phyloP scores from a whole-genome alignment of 306 rosid genomes.

The Mimosa pudica region DNA sequence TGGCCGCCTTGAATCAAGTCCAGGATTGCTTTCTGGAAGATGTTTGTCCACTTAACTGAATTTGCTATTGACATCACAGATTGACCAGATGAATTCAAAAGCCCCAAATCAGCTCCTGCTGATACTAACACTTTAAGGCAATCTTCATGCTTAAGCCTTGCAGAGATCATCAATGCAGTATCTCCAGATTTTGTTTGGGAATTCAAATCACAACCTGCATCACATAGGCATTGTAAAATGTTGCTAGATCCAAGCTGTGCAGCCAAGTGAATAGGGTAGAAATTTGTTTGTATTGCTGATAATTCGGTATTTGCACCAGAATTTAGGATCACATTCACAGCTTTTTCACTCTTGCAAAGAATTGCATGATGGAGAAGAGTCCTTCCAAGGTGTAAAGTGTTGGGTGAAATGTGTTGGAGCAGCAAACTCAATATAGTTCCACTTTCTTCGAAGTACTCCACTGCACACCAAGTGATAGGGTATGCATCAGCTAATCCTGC shows the following conservation, averaged over 20 bases:
- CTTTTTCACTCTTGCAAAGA: constrained; percentile 53
- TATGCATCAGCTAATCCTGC: constrained; percentile 75
- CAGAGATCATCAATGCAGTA: constrained; percentile 54
- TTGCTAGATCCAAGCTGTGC: constrained; percentile 41
- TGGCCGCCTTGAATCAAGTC: constrained; percentile 44
- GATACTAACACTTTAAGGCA: constrained; percentile 57
- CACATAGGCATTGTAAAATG: constrained; percentile 44
- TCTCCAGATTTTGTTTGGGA: constrained; percentile 53
- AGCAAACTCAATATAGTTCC: constrained; percentile 59
- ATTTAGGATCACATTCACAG: constrained; percentile 38
- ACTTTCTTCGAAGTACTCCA: constrained; percentile 67
- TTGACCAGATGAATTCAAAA: constrained; percentile 47
- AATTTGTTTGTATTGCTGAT: constrained; percentile 32
- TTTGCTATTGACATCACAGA: constrained; percentile 50
- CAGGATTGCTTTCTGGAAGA: constrained; percentile 40
- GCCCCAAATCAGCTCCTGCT: constrained; percentile 63
- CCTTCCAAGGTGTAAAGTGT: constrained; percentile 57
- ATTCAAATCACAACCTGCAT: constrained; percentile 47
- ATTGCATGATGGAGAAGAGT: constrained; percentile 69
- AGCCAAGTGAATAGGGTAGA: constrained; percentile 53
- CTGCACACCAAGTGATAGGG: constrained; percentile 70
- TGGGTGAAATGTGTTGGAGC: constrained; percentile 46
- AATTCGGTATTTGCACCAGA: constrained; percentile 44
- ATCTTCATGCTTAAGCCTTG: constrained; percentile 43
- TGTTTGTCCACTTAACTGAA: constrained; percentile 43